phyloP scores from a whole-genome alignment of 2,329 filamentous ascomycete species.

The Aspergillus ochraceoroseus region DNA sequence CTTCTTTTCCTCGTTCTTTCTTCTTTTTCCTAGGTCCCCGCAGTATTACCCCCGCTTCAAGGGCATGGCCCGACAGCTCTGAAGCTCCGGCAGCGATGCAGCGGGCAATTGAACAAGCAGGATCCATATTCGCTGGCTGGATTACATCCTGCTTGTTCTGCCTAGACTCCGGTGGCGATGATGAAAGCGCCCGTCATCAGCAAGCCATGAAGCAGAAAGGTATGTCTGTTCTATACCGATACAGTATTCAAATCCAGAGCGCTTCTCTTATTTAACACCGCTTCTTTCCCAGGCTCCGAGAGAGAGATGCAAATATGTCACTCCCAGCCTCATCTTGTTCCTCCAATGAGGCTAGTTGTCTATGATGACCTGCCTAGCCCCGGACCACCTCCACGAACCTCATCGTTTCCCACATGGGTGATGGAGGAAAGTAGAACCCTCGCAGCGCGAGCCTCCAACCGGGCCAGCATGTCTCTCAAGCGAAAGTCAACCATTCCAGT shows the following conservation, averaged over 20 bases:
- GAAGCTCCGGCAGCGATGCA: slow-evolving; percentile 36
- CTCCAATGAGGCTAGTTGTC: slow-evolving; percentile 44
- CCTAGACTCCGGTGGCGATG: slow-evolving; percentile 22
- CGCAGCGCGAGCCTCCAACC: slow-evolving; percentile 38
- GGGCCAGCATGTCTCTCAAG: slow-evolving; percentile 40
- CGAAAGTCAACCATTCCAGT: slow-evolving; percentile 32
- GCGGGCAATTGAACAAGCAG: slow-evolving; percentile 37
- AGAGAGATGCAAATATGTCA: slow-evolving; percentile 45
- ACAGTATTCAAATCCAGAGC: slow-evolving; percentile 1
- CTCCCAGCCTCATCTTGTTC: slow-evolving; percentile 45
- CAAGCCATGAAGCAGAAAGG: slow-evolving; percentile 23
- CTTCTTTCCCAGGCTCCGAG: slow-evolving; percentile 32
- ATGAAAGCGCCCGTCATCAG: slow-evolving; percentile 24
- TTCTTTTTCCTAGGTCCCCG: slow-evolving; percentile 9
- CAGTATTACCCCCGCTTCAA: slow-evolving; percentile 17
- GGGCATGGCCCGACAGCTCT: slow-evolving; percentile 28
- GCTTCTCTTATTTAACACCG: slow-evolving; percentile 10
- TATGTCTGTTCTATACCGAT: slow-evolving; percentile 7
- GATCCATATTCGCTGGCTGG: slow-evolving; percentile 40
- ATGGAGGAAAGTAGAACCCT: slow-evolving; percentile 39
- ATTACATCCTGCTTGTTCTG: slow-evolving; percentile 39
- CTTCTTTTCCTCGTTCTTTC: slow-evolving; percentile 3
- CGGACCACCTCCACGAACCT: slow-evolving; percentile 28
- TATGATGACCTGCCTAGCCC: slow-evolving; percentile 41
- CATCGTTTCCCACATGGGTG: slow-evolving; percentile 40